Evolutionary conservation across 768 basidiomycete genomes (phyloP).

Genomic region (Gelatoporia subvermispora): DNA sequence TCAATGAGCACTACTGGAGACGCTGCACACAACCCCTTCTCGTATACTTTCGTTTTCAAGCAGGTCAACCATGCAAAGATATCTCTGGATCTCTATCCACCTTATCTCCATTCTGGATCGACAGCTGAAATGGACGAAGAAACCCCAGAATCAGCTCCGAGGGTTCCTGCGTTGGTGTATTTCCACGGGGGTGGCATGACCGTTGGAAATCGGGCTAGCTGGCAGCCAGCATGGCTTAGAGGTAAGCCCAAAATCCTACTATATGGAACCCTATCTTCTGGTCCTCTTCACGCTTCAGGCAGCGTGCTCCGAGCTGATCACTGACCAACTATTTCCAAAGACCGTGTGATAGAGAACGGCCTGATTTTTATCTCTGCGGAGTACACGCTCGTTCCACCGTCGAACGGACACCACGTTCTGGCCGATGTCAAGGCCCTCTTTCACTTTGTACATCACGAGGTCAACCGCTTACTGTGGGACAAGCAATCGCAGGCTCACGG

Average conservation of each 20-base stretch:
- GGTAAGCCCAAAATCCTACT: conserved; percentile 30
- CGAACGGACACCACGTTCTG: conserved; percentile 53
- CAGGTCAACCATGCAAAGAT: conserved; percentile 19
- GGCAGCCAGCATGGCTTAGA: conserved; percentile 64
- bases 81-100: conserved; percentile 32
- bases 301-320: background rate
- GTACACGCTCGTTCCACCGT: conserved; percentile 50
- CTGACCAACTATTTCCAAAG: conserved; percentile 25
- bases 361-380: conserved; percentile 57
- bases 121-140: conserved; percentile 5
- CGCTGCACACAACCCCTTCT: no score
- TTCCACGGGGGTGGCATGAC: conserved; percentile 56
- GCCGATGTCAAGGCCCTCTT: conserved; percentile 57
- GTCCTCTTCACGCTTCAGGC: background rate
- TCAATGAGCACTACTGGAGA: background rate
- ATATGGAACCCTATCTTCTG: background rate
- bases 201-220: conserved; percentile 52
- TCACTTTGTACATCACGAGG: conserved; percentile 33
- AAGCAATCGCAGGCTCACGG: background rate
- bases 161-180: conserved; percentile 30
- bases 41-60: conserved; percentile 34
- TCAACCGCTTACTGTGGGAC: conserved; percentile 7
- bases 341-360: conserved; percentile 41
- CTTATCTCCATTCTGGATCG: conserved; percentile 32
- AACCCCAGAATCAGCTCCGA: background rate